Evolutionary conservation across 2,329 filamentous ascomycete species (phyloP), one percentile per base, ranked within the genome.

Genomic region (Capronia americana): DNA sequence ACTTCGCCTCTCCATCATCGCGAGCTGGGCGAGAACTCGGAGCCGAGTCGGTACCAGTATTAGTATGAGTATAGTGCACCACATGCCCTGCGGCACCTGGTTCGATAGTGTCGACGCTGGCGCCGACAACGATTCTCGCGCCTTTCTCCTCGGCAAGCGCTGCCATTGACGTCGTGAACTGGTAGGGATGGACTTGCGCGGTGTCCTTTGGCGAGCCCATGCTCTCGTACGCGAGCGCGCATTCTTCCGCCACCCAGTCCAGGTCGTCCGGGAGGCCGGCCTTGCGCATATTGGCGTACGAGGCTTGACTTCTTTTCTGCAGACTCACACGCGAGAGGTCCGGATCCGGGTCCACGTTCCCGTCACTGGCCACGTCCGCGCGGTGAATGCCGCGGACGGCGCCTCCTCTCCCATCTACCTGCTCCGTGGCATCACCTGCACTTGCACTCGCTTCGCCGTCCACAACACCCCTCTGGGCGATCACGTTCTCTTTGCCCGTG

Each of bases 111-210:
- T 87, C 92, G 2, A 93, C 93, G 12, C 57, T 51, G 1, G 87
- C 85, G 10, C 89, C 88, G 51, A 90, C 83, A 32, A 87, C 82
- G 61, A 97, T 84, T 24, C 89, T 85, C 70, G 86, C 87, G 2
- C 91, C 91, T 28, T 84, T 85, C 59, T 91, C 86, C 63, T 86
- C 80, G 0, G 94, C 93, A 12, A 97, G 83, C 50, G 87, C 82
- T 4, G 91, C 92, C 78, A 98, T 96, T 17, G 88, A 84, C 0
- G 87, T 94, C 0, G 95, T 98, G 75, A 99, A 98, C 53, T 92
- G 88, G 68, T 90, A 91, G 0, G 95, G 95, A 74, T 99, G 94
- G 2, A 98, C 94, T 79, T 99, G 95, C 0, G 95, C 92, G 1
- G 95, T 98, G 68, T 92, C 91, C 1, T 85, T 85, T 0, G 88